Base-by-base conservation (phyloP, 495 filamentous ascomycete species). In the Penicillium cataractarum region DNA sequence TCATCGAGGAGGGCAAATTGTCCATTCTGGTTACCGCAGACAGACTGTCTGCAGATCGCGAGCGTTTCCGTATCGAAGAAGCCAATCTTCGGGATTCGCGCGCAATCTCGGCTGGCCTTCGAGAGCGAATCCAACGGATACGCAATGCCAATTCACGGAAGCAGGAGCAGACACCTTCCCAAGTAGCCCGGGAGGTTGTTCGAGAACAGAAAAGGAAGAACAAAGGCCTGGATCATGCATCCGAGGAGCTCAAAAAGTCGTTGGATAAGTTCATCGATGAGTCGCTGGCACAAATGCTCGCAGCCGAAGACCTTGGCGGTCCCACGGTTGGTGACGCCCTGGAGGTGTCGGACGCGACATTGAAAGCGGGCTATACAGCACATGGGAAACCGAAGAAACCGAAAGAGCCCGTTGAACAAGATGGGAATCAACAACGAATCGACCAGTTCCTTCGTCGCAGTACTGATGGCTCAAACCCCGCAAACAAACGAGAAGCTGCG, bases 241-340 rank as follows among this genome's bases (percentile, higher is more conserved):
- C 86, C 0, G 76, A 74, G 3, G 78, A 73, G 9, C 76, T 95
- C 26, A 80, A 89, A 15, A 78, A 80, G 29, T 83, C 84, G 3
- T 80, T 96, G 21, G 82, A 89, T 65, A 80, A 76, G n/a, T 96
- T 97, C 59, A 85, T 93, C 19, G 84, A 89, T 58, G 78, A 87
- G 17, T 83, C 89, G 44, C 83, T 97, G 3, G 90, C 89, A 6
- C 75, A 83, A 0, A 92, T 94, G 91, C 78, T 97, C 32, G 92
- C 92, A 15, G 91, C 90, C 0, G 93, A 97, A 76, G 90, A 92
- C 67, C 80, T 92, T 10, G 93, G 93, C 6, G 93, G 93, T 0
- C 92, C 93, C 0, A 87, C 92, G 7, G 91, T 93, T 1, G 93
- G 93, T 12, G 88, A 92, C 64, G 76, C 86, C 46, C 73, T 87